These are phyloP conservation scores for Colletotrichum theobromicola DNA, from an alignment of 2,329 filamentous ascomycete genomes.

Conservation along the genomic window DNA sequence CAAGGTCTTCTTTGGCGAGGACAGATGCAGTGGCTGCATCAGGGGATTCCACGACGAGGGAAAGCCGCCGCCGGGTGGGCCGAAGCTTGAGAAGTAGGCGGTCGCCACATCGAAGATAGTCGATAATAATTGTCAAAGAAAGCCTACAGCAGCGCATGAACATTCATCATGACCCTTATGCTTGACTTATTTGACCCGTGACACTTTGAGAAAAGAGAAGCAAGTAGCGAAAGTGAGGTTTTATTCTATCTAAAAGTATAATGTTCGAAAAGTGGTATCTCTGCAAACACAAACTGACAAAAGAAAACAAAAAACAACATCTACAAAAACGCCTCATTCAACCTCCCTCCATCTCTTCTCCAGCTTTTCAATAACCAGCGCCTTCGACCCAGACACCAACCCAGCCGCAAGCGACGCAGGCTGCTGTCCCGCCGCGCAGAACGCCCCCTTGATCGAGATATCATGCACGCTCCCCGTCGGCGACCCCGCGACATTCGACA, in stretches of 20 bases:
- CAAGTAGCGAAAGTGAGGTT: background rate
- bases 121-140: background rate
- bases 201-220: background rate
- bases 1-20: background rate
- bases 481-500: conserved; percentile 28
- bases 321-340: conserved; percentile 24
- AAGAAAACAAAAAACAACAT: background rate
- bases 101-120: background rate
- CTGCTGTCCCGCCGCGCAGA: conserved; percentile 23
- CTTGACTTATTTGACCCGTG: background rate
- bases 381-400: conserved; percentile 7
- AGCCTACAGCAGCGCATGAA: background rate
- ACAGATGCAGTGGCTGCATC: background rate
- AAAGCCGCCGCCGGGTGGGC: background rate
- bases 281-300: background rate
- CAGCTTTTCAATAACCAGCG: conserved; percentile 30
- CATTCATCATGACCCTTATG: background rate
- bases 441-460: background rate
- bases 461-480: conserved; percentile 28
- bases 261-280: conserved; percentile 13
- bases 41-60: background rate
- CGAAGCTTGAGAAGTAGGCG: background rate
- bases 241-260: background rate
- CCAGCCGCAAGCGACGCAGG: conserved; percentile 24
- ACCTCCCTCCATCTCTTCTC: conserved; percentile 39